Conservation (phyloP, 2,329 filamentous ascomycete species). For the Apiospora sp. region DNA sequence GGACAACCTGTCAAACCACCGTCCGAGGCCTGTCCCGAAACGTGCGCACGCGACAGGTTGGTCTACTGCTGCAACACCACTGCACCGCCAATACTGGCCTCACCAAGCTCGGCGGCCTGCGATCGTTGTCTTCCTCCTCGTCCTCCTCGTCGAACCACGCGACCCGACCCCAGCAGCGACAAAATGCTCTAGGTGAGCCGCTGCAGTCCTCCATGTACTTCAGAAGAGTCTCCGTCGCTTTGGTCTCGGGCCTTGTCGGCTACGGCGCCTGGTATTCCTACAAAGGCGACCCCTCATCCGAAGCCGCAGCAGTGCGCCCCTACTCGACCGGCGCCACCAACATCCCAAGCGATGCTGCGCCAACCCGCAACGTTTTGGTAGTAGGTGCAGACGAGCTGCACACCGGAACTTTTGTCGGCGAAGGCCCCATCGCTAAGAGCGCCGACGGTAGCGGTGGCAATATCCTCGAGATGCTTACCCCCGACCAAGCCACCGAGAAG, state of each 20-base stretch:
- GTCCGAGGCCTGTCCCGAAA: conserved; percentile 66
- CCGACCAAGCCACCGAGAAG: conserved; percentile 91
- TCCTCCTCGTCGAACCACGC: conserved; percentile 37
- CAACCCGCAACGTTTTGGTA: conserved; percentile 76
- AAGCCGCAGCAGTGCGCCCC: conserved; percentile 45
- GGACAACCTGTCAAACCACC: conserved; percentile 71
- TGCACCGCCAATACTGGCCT: conserved; percentile 43
- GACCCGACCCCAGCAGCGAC: conserved; percentile 42
- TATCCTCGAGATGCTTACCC: conserved; percentile 94
- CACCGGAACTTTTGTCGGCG: conserved; percentile 84
- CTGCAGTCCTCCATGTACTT: conserved; percentile 78
- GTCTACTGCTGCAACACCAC: conserved; percentile 43
- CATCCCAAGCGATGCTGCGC: conserved; percentile 48
- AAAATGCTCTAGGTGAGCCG: conserved; percentile 53
- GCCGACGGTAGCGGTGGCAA: conserved; percentile 84
- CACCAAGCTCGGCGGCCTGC: conserved; percentile 27
- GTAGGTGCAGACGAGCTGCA: conserved; percentile 92
- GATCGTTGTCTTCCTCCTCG: conserved; percentile 43
- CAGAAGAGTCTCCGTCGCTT: conserved; percentile 70
- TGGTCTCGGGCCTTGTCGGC: conserved; percentile 75
- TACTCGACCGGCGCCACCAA: conserved; percentile 52
- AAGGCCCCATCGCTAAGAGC: conserved; percentile 87
- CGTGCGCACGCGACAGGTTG: conserved; percentile 42
- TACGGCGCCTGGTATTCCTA: conserved; percentile 82
- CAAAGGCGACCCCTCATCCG: conserved; percentile 53